phyloP scores from a whole-genome alignment of 352 stramenopile species.

The Phytophthora rubi region DNA sequence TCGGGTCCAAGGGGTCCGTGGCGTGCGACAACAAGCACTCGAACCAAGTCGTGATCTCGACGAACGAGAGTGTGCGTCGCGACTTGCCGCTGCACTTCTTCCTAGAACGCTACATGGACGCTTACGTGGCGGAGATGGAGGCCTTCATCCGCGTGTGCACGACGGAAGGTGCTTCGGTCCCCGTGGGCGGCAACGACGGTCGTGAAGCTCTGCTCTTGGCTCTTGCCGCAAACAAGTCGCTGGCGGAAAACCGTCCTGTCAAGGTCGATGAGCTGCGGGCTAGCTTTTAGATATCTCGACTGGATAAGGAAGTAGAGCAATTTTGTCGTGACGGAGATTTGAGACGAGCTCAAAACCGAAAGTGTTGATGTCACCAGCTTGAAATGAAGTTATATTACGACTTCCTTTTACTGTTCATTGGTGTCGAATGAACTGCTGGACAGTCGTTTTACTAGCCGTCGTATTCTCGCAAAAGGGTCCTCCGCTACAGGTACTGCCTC shows the following conservation, averaged over 20 bases:
- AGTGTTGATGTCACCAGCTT: no score
- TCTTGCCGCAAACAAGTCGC: slow-evolving; percentile 69
- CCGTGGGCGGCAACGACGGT: slow-evolving; percentile 64
- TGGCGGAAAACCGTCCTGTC: slow-evolving; percentile 72
- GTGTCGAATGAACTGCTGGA: slow-evolving; percentile 24
- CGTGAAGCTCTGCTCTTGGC: slow-evolving; percentile 74
- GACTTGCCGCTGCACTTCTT: slow-evolving; percentile 96
- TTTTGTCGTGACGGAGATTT: no score
- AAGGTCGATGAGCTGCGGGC: slow-evolving; percentile 58
- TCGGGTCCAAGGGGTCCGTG: slow-evolving; percentile 92
- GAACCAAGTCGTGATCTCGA: slow-evolving; percentile 83
- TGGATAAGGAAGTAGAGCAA: no score
- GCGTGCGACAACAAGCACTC: slow-evolving; percentile 94
- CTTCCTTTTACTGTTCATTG: slow-evolving; percentile 7
- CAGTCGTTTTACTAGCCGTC: slow-evolving; percentile 26
- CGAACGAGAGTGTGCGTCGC: slow-evolving; percentile 45
- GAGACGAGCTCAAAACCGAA: no score
- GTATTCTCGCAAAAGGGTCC: slow-evolving; percentile 17
- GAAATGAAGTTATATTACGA: background rate
- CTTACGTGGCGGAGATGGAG: slow-evolving; percentile 75
- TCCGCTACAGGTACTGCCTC: background rate
- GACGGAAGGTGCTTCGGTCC: slow-evolving; percentile 42
- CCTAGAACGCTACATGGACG: slow-evolving; percentile 94
- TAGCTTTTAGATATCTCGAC: background rate
- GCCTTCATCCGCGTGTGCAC: slow-evolving; percentile 68